phyloP scores from a whole-genome alignment of 228 moss, liverwort and hornwort species.

The Sphagnum fallax region DNA sequence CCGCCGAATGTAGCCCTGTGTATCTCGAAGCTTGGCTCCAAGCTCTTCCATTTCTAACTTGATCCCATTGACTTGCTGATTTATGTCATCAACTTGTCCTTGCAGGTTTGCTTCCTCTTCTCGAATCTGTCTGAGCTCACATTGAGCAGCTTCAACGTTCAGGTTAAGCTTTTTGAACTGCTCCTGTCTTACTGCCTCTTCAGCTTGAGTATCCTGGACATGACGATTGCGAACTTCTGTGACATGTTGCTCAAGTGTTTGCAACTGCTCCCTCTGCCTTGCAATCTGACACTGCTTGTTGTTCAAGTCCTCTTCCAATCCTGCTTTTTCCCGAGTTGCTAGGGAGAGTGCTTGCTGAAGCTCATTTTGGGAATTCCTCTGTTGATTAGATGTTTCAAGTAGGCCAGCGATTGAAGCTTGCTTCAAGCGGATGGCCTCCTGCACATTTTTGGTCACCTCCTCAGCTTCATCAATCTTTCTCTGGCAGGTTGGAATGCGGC shows the following conservation, averaged over 20 bases:
- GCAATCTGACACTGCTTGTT: conserved; percentile 43
- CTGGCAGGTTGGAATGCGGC: conserved; percentile 33
- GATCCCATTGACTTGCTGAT: conserved; percentile 19
- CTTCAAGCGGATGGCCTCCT: conserved; percentile 33
- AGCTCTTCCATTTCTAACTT: conserved; percentile 50
- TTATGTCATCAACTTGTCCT: conserved; percentile 28
- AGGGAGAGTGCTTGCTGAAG: conserved; percentile 40
- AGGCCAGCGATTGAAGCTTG: conserved; percentile 42
- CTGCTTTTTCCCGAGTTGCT: conserved; percentile 43
- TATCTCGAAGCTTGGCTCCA: conserved; percentile 27
- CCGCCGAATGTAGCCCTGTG: conserved; percentile 25
- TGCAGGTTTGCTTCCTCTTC: conserved; percentile 38
- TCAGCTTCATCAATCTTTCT: conserved; percentile 36
- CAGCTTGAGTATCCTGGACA: conserved; percentile 63
- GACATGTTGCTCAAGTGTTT: conserved; percentile 37
- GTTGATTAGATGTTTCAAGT: conserved; percentile 33
- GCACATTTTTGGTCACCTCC: conserved; percentile 12
- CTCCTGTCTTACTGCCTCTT: conserved; percentile 39
- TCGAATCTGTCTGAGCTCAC: conserved; percentile 24
- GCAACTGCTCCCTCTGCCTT: conserved; percentile 19
- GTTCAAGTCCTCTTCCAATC: conserved; percentile 44
- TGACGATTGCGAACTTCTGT: conserved; percentile 49
- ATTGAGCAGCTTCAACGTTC: conserved; percentile 26
- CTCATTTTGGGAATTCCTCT: conserved; percentile 28
- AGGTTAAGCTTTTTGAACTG: conserved; percentile 37